Evolutionary conservation across 495 filamentous ascomycete species (phyloP).

Genomic region (Wilcoxina mikolae): DNA sequence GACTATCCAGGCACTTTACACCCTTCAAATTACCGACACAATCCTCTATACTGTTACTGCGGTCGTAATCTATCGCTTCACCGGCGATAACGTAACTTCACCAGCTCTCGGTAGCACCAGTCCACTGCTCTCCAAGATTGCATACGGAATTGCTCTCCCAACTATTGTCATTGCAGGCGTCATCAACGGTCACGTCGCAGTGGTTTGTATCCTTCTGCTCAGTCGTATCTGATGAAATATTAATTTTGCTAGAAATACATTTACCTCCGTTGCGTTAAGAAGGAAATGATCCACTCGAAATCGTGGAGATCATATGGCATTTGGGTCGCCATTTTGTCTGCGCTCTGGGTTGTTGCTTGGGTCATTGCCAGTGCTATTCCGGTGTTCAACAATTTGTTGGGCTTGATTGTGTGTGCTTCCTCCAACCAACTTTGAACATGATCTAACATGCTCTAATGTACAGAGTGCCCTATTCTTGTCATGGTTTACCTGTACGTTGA

Average conservation of each 20-base stretch:
- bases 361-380: conserved; percentile 59
- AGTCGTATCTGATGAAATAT: neutral
- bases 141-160: conserved; percentile 66
- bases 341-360: conserved; percentile 52
- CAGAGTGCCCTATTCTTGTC: conserved; percentile 48
- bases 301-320: conserved; percentile 15
- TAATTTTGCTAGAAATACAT: conserved; percentile 40
- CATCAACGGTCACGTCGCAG: conserved; percentile 50
- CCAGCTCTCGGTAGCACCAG: conserved; percentile 56
- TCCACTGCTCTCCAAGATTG: conserved; percentile 47
- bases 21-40: conserved; percentile 51
- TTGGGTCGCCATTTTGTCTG: conserved; percentile 46
- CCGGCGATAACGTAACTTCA: conserved; percentile 49
- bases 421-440: conserved; percentile 36
- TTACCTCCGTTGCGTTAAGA: conserved; percentile 45
- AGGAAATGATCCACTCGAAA: conserved; percentile 17
- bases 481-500: conserved; percentile 39
- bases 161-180: conserved; percentile 57
- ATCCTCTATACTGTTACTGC: conserved; percentile 52
- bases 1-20: conserved; percentile 37
- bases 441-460: conserved; percentile 33
- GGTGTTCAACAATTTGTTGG: conserved; percentile 52
- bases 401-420: conserved; percentile 33
- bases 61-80: conserved; percentile 57
- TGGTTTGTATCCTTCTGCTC: neutral